Base-by-base conservation (phyloP, 164 flowering plant species). In the Tinospora cordifolia region DNA sequence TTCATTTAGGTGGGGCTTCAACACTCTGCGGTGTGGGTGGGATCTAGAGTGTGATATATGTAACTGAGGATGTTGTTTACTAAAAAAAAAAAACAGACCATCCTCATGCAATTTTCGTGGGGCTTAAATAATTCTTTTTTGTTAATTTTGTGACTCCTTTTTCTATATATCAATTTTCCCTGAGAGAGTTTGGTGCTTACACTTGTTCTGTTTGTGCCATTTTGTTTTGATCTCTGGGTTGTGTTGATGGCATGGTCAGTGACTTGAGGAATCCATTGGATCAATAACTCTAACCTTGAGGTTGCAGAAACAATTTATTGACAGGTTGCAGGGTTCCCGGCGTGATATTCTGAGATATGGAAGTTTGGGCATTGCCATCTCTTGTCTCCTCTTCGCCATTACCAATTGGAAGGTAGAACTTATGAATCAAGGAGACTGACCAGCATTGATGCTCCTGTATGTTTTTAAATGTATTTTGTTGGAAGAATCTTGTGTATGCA, bases 271-370 rank as follows among this genome's bases (percentile, higher is more conserved):
- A 70, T 36, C 39, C 54, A 54, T 57, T 13, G 65, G 65, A 64
- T 58, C 21, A 59, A 65, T 51, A 62, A 44, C 69, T 72, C 77
- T 69, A 67, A 72, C 49, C 76, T 75, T 83, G 75, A 76, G 80
- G 75, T 69, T 80, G 79, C 79, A 80, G 85, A 87, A 83, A 76
- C 87, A 83, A 90, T 79, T 76, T 82, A 63, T 81, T 76, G 84
- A 80, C 98, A 91, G 98, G 91, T 88, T 88, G 75, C 95, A 88
- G 92, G 93, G 87, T 82, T 82, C 93, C 76, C 82, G 97, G 75
- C 86, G 98, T 72, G 85, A 91, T 73, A 69, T 90, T 63, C 12
- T 94, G 78, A 90, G 86, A 84, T 94, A 84, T 82, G 98, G 92
- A 78, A 94, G 98, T 80, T 77, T 94, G 81, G 96, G 85, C 36